A percentile compares a stretch with the other conserved stretches of the same genome.
Evolutionary conservation across 768 basidiomycete species (phyloP).

Genomic region (Amanita polypyramis): DNA sequence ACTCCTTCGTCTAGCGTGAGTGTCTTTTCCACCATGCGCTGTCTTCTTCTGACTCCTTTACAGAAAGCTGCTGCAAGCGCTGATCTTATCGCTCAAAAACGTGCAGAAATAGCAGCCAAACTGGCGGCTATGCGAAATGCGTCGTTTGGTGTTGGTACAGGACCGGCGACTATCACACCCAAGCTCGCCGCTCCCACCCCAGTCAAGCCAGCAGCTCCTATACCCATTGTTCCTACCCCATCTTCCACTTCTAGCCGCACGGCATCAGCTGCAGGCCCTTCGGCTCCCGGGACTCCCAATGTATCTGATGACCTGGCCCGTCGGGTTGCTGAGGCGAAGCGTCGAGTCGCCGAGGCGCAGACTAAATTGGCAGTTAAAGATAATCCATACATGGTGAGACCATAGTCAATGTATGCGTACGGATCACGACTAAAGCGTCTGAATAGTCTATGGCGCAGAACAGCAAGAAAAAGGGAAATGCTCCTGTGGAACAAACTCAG

Average conservation of each 20-base stretch:
- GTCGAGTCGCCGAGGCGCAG: slow-evolving; percentile 75
- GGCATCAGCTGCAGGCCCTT: slow-evolving; percentile 30
- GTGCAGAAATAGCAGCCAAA: slow-evolving; percentile 79
- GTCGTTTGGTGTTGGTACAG: slow-evolving; percentile 23
- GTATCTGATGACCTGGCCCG: slow-evolving; percentile 55
- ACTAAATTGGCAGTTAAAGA: slow-evolving; percentile 65
- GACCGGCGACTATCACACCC: slow-evolving; percentile 22
- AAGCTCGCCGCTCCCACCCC: slow-evolving; percentile 18
- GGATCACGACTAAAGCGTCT: neutral
- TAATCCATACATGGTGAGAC: slow-evolving; percentile 75
- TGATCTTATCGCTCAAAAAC: slow-evolving; percentile 72
- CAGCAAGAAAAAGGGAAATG: slow-evolving; percentile 38
- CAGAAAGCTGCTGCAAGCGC: slow-evolving; percentile 24
- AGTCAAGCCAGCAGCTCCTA: slow-evolving; percentile 17
- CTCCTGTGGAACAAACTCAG: slow-evolving; percentile 49
- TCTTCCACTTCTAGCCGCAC: slow-evolving; percentile 20
- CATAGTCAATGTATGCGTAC: neutral
- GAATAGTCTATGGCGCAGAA: slow-evolving; percentile 42
- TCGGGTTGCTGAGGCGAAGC: slow-evolving; percentile 77
- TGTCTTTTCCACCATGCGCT: slow-evolving; percentile 4
- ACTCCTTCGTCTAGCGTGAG: slow-evolving; percentile 33
- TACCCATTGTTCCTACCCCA: slow-evolving; percentile 24
- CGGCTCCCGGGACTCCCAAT: slow-evolving; percentile 23
- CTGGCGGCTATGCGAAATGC: slow-evolving; percentile 61
- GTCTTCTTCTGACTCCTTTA: neutral